Base-by-base conservation (phyloP, 2,329 filamentous ascomycete species). In the Diaporthe citrichinensis region DNA sequence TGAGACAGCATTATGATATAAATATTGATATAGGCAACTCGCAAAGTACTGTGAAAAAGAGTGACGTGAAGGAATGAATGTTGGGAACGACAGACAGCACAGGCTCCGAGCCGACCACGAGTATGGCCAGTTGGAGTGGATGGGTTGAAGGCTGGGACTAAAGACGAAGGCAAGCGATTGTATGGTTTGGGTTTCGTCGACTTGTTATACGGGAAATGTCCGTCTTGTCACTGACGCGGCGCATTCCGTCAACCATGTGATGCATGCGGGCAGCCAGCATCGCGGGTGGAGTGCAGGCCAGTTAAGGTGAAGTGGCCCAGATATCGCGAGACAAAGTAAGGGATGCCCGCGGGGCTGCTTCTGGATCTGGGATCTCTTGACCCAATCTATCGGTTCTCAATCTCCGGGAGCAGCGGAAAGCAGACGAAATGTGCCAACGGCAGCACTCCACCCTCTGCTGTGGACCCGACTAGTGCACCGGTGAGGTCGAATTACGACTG, bases 351-450 rank as follows among this genome's bases (percentile, higher is more conserved):
- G 69, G 69, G 41, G 44, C 31, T 61, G 34, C 69, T 61, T 25
- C 69, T 72, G 28, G 41, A 72, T 72, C 34, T 31, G 69, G 69
- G 46, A 61, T 28, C 10, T 34, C 44, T 49, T 9, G 10, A 2
- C 4, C 41, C 55, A 61, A n/a, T 49, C 69, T 72, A 72, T 61
- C 69, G 49, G 57, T 62, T 72, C n/a, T 15, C 69, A 72, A 72
- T 72, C 34, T 72, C 69, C 69, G 69, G 57, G 31, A 28, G 28
- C 55, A 59, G 28, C 57, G 53, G 31, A 39, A 34, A 36, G 23
- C 39, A n/a, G 44, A 39, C 62, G 31, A 28, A 68, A 39, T 39
- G 44, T 34, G 55, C 69, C 8, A 23, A 53, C 55, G 41, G 57
- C 17, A 36, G 44, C 41, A 46, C 25, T 68, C 62, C 46, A 39